phyloP scores from a whole-genome alignment of 148 eudicot genomes.

The Spergularia bocconei region DNA sequence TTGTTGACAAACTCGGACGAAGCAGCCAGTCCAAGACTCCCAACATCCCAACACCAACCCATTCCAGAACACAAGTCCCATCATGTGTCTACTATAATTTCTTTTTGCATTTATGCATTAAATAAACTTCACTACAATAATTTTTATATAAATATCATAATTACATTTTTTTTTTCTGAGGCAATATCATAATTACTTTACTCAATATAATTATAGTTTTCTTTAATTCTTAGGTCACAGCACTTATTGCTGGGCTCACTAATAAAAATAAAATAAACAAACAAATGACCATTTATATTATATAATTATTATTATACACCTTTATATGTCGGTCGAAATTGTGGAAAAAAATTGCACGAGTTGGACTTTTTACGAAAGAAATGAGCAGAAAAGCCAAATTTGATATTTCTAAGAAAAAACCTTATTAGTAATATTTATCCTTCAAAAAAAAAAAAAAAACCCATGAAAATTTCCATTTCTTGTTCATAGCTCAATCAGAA shows the following conservation, averaged over 20 bases:
- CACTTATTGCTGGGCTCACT: conserved; percentile 19
- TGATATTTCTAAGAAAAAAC: not conserved
- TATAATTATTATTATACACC: not conserved
- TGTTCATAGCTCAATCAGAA: not conserved
- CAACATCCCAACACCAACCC: not conserved
- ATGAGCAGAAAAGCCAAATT: not conserved
- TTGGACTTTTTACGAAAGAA: conserved; percentile 16
- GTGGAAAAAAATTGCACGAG: not conserved
- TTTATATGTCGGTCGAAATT: conserved; percentile 31
- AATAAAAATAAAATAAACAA: not conserved
- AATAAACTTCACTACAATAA: not conserved
- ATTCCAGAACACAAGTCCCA: conserved; percentile 17
- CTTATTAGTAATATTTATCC: not conserved
- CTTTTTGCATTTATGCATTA: not conserved
- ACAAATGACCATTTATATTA: conserved; percentile 11
- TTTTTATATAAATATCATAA: not conserved
- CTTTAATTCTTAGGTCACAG: too few species aligned
- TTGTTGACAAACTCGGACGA: too few species aligned
- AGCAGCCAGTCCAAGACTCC: not conserved
- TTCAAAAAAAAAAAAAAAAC: conserved; percentile 9
- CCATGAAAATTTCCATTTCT: not conserved
- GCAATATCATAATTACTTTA: too few species aligned
- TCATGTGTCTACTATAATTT: not conserved
- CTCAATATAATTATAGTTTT: too few species aligned
- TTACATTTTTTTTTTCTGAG: too few species aligned